Percentiles rank a stretch among this genome's conserved stretches.
phyloP scores from a whole-genome alignment of 2,329 filamentous ascomycete genomes.

The Botrytis deweyae region DNA sequence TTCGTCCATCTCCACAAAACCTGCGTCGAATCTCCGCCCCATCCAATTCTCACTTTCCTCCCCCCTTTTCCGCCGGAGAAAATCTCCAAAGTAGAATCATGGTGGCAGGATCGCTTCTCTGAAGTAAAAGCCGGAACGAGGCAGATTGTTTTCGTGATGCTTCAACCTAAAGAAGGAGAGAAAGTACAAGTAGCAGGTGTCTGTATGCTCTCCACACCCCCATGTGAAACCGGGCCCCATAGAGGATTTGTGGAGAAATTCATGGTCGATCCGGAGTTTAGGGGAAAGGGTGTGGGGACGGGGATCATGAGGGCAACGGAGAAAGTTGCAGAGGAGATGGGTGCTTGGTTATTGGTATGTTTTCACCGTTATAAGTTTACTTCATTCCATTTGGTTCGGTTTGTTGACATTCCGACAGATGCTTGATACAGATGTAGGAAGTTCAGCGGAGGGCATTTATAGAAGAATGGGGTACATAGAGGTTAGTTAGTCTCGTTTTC shows the following conservation, averaged over 20 bases:
- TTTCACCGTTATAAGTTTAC: background rate
- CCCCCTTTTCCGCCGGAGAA: background rate
- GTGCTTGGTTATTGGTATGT: conserved; percentile 6
- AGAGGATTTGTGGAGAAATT: conserved; percentile 57
- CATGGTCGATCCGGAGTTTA: conserved; percentile 52
- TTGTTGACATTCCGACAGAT: conserved; percentile 26
- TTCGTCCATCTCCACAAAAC: background rate
- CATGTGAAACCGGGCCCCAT: conserved; percentile 56
- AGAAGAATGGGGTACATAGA: conserved; percentile 56
- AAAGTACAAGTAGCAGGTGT: background rate
- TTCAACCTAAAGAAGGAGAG: background rate
- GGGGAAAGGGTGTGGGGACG: conserved; percentile 52
- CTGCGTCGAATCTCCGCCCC: background rate
- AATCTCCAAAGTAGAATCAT: background rate
- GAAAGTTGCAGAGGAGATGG: conserved; percentile 14
- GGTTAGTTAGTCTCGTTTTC: conserved; percentile 33
- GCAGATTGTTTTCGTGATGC: background rate
- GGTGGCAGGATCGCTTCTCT: background rate
- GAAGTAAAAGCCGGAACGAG: background rate
- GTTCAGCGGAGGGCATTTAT: conserved; percentile 54
- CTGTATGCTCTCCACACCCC: conserved; percentile 42
- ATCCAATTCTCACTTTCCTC: background rate
- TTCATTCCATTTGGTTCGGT: background rate
- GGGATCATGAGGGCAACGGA: conserved; percentile 56
- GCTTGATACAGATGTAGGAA: conserved; percentile 53